These are phyloP conservation scores for Buddleja alternifolia DNA, from an alignment of 257 asterid genomes.

Conservation along the genomic window DNA sequence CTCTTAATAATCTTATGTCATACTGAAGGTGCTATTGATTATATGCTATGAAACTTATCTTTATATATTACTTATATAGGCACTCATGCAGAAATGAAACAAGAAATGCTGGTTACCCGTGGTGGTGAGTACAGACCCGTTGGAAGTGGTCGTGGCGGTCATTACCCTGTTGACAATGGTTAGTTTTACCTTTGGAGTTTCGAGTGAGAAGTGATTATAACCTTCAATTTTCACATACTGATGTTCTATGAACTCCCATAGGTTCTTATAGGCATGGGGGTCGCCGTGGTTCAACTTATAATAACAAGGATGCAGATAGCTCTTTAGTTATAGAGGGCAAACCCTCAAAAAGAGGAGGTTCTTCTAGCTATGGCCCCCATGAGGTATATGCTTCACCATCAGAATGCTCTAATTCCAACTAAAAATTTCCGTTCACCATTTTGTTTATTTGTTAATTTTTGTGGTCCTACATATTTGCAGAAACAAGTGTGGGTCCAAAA, in stretches of 20 bases:
- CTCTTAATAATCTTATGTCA: too few species aligned
- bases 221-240: not conserved
- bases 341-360: conserved; percentile 58
- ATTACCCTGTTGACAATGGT: conserved; percentile 60
- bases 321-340: conserved; percentile 58
- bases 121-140: conserved; percentile 52
- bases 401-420: conserved; percentile 13
- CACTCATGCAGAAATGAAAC: conserved; percentile 49
- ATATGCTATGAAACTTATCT: not conserved
- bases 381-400: conserved; percentile 52
- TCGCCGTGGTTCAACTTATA: conserved; percentile 58
- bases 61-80: conserved; percentile 31
- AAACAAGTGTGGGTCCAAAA: conserved; percentile 93
- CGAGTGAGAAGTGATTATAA: not conserved
- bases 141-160: conserved; percentile 53
- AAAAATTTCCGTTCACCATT: not conserved
- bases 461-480: conserved; percentile 42
- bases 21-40: not conserved
- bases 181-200: conserved; percentile 31
- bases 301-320: conserved; percentile 54
- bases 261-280: conserved; percentile 68
- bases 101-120: conserved; percentile 42
- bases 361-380: conserved; percentile 53
- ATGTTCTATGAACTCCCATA: conserved; percentile 30
- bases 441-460: conserved; percentile 3